phyloP scores from a whole-genome alignment of 2,329 filamentous ascomycete genomes.

The Phaeophleospora eucalypticola region DNA sequence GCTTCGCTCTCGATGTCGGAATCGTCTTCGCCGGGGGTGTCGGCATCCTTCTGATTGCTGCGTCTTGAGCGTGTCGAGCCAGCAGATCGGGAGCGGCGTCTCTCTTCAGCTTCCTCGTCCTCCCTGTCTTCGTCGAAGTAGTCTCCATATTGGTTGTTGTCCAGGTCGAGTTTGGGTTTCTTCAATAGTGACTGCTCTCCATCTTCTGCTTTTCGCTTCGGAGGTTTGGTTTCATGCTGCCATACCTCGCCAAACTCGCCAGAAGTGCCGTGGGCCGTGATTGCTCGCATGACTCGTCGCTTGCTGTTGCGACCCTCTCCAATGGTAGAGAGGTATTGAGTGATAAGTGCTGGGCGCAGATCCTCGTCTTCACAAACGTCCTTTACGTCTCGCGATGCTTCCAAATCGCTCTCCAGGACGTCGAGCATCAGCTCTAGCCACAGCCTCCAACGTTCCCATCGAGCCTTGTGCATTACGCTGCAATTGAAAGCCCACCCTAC shows the following conservation, averaged over 20 bases:
- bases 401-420: slow-evolving; percentile 68
- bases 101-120: slow-evolving; percentile 17
- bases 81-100: slow-evolving; percentile 12
- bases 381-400: slow-evolving; percentile 42
- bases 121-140: slow-evolving; percentile 32
- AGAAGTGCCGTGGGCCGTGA: slow-evolving; percentile 63
- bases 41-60: not conserved
- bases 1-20: slow-evolving; percentile 6
- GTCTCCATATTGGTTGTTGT: slow-evolving; percentile 42
- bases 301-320: slow-evolving; percentile 38
- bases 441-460: slow-evolving; percentile 77
- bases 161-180: slow-evolving; percentile 47
- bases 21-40: slow-evolving; percentile 1
- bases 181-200: slow-evolving; percentile 55
- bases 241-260: slow-evolving; percentile 64
- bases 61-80: slow-evolving; percentile 1
- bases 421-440: slow-evolving; percentile 80
- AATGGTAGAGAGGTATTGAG: slow-evolving; percentile 52
- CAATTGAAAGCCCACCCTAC: slow-evolving; percentile 94
- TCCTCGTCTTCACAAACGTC: slow-evolving; percentile 18
- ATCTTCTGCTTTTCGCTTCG: slow-evolving; percentile 46
- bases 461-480: slow-evolving; percentile 63
- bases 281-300: slow-evolving; percentile 58
- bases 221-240: slow-evolving; percentile 57
- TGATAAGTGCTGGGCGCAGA: slow-evolving; percentile 56